Evolutionary conservation across 2,329 filamentous ascomycete species (phyloP), one percentile per base, ranked within the genome.

Genomic region (Colletotrichum sp.): DNA sequence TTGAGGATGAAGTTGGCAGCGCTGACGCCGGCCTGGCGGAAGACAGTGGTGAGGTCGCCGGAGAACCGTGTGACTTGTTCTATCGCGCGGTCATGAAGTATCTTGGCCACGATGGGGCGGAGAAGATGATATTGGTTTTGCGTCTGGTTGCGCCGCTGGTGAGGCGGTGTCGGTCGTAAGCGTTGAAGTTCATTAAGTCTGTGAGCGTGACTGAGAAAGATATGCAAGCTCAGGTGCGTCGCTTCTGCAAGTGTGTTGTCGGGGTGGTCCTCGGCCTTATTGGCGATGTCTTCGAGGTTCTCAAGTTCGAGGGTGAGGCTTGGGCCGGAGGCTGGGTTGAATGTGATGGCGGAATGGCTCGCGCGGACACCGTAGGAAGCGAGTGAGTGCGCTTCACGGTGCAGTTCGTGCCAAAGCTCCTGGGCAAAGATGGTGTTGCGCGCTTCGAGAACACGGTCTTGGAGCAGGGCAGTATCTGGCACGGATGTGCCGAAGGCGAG

Each of bases 401-500:
- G 93, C 75, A 98, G 88, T 84, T 99, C 97, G 79, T 98, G 93
- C 90, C 96, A 98, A 3, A 99, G 86, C 82, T 99, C 97, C 81
- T 96, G 93, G 32, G 94, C 92, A 79, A 95, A 96, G 24, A 96
- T 89, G 65, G 94, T 95, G 82, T 97, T 94, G 72, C 95, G 90
- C 4, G 95, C 94, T 79, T 94, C 91, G 21, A 93, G 90, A 36
- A 97, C 94, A 12, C 92, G 89, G 34, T 91, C 88, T 78, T 95
- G 92, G 10, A 96, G 86, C 2, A 90, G 87, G 4, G 89, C 87
- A 48, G 93, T 89, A 43, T 91, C 88, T 30, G 88, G 86, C 7
- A 91, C 84, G 3, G 89, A 88, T 56, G 88, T 86, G 5, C 90
- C 90, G 12, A 89, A 81, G 34, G 83, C 81, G 13, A 89, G 90